Base-by-base conservation (phyloP, 345 rosid species). In the Cardamine resedifolia region DNA sequence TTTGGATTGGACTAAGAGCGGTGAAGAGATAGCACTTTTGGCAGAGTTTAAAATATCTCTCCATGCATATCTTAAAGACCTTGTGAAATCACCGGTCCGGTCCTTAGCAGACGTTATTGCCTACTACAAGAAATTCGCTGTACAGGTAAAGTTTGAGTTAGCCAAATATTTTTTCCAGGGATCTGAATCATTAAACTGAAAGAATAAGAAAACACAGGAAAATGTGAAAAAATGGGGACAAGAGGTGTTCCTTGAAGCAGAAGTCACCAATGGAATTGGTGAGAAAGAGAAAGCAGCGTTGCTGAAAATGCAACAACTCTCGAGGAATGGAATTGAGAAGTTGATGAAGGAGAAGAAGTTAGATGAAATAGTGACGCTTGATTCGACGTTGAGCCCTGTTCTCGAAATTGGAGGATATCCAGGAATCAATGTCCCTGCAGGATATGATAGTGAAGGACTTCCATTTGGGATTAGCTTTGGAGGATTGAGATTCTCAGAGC, bases 401-500 rank as follows among this genome's bases (percentile, higher is more conserved):
- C 77, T 82, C 0, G 94, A 90, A 24, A 87, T 81, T 12, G 91
- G 96, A 41, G 92, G 96, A 44, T 83, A 64, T 69, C 90, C 90
- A 15, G 91, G 86, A 55, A 84, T 90, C 10, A 85, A 21, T 24
- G 96, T 88, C 5, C 90, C 91, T 0, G 91, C 85, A 11, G 91
- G 88, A 11, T 85, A 84, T 58, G 85, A 76, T 52, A 38, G 43
- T 4, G 34, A 73, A n/a, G 88, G 88, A 18, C 68, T 74, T 50
- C 96, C 93, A 1, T 83, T 84, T 47, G 96, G 93, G 2, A 81
- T 92, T 36, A 80, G 58, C 66, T 88, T 92, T 52, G 86, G 86
- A 4, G 95, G 91, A 10, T 56, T 85, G 30, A 85, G 76, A 79
- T 86, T 88, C 12, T 53, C 84, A 8, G 96, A 90, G 53, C 89